Conservation (phyloP, 768 basidiomycete species). For the Mycena metata region DNA sequence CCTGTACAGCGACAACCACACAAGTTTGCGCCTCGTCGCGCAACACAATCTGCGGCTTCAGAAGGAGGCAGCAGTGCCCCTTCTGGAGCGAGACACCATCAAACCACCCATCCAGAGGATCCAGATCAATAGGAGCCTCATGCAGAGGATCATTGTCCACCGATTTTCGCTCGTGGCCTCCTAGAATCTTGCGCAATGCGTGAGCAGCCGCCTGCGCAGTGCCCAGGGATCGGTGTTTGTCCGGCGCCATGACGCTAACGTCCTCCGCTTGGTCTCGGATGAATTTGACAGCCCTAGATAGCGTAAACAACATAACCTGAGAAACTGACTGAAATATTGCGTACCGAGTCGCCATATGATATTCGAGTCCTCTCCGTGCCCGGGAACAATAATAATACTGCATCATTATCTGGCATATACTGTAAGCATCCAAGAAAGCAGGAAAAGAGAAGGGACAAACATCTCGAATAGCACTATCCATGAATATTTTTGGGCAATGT, state of each 20-base stretch:
- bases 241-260: constrained; percentile 41
- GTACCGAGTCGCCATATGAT: constrained; percentile 89
- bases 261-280: constrained; percentile 85
- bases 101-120: constrained; percentile 80
- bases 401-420: constrained; percentile 74
- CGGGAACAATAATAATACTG: constrained; percentile 90
- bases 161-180: constrained; percentile 64
- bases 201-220: constrained; percentile 77
- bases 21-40: constrained; percentile 77
- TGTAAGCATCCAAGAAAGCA: constrained; percentile 31
- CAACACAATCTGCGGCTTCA: constrained; percentile 92
- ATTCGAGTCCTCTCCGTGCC: constrained; percentile 83
- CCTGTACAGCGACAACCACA: constrained; percentile 83
- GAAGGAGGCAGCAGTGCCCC: constrained; percentile 85
- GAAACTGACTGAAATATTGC: constrained; percentile 40
- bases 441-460: constrained; percentile 60
- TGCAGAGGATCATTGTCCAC: constrained; percentile 56
- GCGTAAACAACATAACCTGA: constrained; percentile 23
- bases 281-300: constrained; percentile 81
- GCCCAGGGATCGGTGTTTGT: constrained; percentile 52
- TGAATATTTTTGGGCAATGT: constrained; percentile 85
- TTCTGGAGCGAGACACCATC: constrained; percentile 78
- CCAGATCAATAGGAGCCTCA: constrained; percentile 53
- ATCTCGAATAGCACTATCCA: constrained; percentile 84
- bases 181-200: constrained; percentile 74